Percentiles rank a stretch among this genome's conserved stretches.
phyloP scores from a whole-genome alignment of 306 rosid genomes.

The Quercus glauca region DNA sequence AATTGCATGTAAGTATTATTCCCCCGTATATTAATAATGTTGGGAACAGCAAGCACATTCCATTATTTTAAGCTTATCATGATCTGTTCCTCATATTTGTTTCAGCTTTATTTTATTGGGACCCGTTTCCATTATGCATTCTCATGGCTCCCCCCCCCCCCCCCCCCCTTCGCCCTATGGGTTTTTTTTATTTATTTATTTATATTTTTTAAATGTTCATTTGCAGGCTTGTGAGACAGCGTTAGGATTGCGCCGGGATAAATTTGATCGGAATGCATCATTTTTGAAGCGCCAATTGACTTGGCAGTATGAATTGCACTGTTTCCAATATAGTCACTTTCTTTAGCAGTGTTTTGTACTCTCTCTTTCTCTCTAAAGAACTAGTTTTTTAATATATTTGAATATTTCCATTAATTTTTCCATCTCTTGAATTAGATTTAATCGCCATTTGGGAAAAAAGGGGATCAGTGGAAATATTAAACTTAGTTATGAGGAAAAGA shows the following conservation, averaged over 20 bases:
- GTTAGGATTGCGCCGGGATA: constrained; percentile 42
- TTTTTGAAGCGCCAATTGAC: constrained; percentile 66
- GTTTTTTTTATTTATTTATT: no score
- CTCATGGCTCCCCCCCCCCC: not conserved
- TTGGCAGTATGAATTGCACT: constrained; percentile 68
- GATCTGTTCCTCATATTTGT: not conserved
- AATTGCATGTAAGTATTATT: constrained; percentile 39
- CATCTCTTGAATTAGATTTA: constrained; percentile 51
- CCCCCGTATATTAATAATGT: not conserved
- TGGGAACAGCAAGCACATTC: not conserved
- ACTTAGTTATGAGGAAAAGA: constrained; percentile 64
- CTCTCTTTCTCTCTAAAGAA: not conserved
- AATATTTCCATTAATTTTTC: constrained; percentile 11
- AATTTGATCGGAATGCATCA: constrained; percentile 61
- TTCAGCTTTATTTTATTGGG: not conserved
- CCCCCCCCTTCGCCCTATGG: no score
- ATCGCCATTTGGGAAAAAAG: constrained; percentile 74
- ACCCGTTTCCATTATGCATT: not conserved
- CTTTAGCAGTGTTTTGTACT: not conserved
- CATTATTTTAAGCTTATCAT: not conserved
- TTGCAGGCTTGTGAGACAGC: constrained; percentile 73
- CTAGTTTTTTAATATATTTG: not conserved
- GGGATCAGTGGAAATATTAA: constrained; percentile 80
- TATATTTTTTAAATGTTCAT: not conserved
- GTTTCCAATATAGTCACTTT: not conserved